Evolutionary conservation across 768 basidiomycete species (phyloP).

Genomic region (Rossbeevera mucosa): DNA sequence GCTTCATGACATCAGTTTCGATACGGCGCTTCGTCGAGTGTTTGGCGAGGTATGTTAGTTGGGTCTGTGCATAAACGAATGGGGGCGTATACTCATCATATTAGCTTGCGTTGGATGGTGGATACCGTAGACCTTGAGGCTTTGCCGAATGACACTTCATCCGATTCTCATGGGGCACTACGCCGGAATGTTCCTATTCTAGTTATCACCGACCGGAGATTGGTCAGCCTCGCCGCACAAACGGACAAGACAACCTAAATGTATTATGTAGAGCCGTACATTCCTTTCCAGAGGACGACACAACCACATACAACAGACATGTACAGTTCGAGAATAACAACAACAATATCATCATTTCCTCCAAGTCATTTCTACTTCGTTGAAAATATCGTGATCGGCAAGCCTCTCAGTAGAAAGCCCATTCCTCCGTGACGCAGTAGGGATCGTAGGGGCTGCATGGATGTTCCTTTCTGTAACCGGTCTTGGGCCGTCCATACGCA

Average conservation of each 20-base stretch:
- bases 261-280: neutral
- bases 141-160: slow-evolving; percentile 16
- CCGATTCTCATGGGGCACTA: slow-evolving; percentile 7
- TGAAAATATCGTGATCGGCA: neutral
- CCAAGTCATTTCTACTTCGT: neutral
- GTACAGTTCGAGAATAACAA: slow-evolving; percentile 13
- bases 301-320: slow-evolving; percentile 23
- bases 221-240: neutral
- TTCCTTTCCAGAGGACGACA: slow-evolving; percentile 16
- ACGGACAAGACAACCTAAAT: too few relatives aligned
- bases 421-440: slow-evolving; percentile 72
- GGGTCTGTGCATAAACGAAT: slow-evolving; percentile 15
- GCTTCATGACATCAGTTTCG: slow-evolving; percentile 99
- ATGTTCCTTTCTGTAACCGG: slow-evolving; percentile 38
- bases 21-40: slow-evolving; percentile 91
- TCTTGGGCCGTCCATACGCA: slow-evolving; percentile 27
- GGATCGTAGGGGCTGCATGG: slow-evolving; percentile 57
- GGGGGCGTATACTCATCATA: slow-evolving; percentile 57
- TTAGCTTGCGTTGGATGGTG: slow-evolving; percentile 15
- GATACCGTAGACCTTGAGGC: slow-evolving; percentile 8
- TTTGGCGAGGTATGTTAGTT: slow-evolving; percentile 29
- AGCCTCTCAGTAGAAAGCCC: slow-evolving; percentile 42
- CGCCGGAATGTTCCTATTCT: slow-evolving; percentile 21
- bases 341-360: slow-evolving; percentile 4
- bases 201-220: slow-evolving; percentile 8